phyloP scores from a whole-genome alignment of 1,139 yeast species.

The Torulaspora globosa region DNA sequence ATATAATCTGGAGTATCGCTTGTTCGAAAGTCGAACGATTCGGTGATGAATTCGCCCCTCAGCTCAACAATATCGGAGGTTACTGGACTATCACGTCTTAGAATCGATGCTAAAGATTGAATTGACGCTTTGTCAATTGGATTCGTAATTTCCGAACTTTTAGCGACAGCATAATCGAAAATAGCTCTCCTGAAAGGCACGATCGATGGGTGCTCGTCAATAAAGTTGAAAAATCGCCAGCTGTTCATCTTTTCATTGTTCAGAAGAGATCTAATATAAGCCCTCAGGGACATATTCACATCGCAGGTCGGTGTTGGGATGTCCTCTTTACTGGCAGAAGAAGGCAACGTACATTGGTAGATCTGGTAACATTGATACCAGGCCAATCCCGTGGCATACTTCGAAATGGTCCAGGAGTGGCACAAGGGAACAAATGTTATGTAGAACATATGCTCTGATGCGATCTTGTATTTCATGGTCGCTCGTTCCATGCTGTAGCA shows the following conservation, averaged over 20 bases:
- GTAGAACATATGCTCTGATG: constrained; percentile 35
- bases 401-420: constrained; percentile 27
- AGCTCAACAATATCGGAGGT: constrained; percentile 17
- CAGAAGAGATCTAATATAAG: constrained; percentile 27
- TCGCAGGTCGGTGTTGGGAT: background rate
- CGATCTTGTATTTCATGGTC: constrained; percentile 37
- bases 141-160: constrained; percentile 24
- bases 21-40: constrained; percentile 30
- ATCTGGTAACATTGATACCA: constrained; percentile 39
- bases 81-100: constrained; percentile 16
- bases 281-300: constrained; percentile 21
- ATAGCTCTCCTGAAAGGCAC: constrained; percentile 28
- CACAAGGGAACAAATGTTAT: constrained; percentile 35
- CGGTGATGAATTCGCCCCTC: constrained; percentile 35
- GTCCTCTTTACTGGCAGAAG: background rate
- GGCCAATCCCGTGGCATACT: constrained; percentile 35
- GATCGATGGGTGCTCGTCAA: constrained; percentile 26
- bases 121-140: constrained; percentile 35
- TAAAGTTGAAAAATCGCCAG: constrained; percentile 31
- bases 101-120: constrained; percentile 24
- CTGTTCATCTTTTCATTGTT: constrained; percentile 21
- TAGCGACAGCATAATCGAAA: constrained; percentile 29
- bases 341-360: constrained; percentile 26
- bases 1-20: constrained; percentile 22
- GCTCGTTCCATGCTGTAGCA: constrained; percentile 37